Evolutionary conservation across 2,329 filamentous ascomycete genomes (phyloP), one percentile per base, ranked within the genome.

Genomic region (Peltaster fructicola): DNA sequence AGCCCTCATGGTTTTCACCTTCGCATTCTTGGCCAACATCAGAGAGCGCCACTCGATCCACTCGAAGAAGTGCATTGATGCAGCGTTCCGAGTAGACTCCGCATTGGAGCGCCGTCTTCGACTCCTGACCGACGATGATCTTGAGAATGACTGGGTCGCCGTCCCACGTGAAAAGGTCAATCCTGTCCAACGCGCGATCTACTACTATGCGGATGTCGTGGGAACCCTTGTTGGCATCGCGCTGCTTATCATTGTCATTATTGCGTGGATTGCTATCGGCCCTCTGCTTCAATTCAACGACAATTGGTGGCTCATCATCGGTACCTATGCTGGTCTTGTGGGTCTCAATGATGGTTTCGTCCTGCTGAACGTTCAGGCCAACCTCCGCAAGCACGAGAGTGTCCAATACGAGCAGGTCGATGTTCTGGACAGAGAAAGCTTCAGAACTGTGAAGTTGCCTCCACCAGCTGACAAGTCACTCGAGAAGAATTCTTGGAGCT

Each of bases 291-390:
- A 44, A 3, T 60, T 54, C 33, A 45, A 50, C 29, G 38, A 44
- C 29, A 59, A 54, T 37, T 61, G 57, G 57, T 59, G 53, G 50
- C 47, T 60, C 0, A 45, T 59, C 9, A 59, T 60, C 23, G 57
- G 57, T 8, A 60, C 56, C 0, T 61, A 59, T 32, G 54, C 57
- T 0, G 56, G 57, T 3, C 44, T 61, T 4, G 44, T 60, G 22
- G 56, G 57, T 2, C 45, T 59, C 24, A 44, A 53, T 15, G 55
- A 59, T 32, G 51, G 52, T 14, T 60, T 60, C 29, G 46, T 60
- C 8, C 45, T 60, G 8, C 52, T 53, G 17, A 59, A 60, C 26
- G 42, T 60, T 8, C 51, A 59, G 33, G 37, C 28, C 40, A 44
- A 35, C 34, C 21, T 38, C n/a, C n/a, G 31, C 5, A 14, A 30